Percentiles rank a stretch among this genome's conserved stretches.
phyloP scores from a whole-genome alignment of 805 yeast species.

The Hemisphaericaspora nanyangensis region DNA sequence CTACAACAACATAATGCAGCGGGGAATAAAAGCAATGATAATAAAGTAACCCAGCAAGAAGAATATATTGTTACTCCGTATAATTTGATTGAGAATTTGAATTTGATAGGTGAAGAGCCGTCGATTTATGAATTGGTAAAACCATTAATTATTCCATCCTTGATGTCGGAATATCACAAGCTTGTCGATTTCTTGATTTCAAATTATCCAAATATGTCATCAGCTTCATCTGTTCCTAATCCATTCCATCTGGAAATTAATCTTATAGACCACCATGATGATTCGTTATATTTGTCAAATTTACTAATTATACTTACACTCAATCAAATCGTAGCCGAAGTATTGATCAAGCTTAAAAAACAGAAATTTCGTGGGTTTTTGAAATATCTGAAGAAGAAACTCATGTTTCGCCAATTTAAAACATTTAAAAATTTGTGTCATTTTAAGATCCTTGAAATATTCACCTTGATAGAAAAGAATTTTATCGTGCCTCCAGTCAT shows the following conservation, averaged over 20 bases:
- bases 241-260: conserved; percentile 12
- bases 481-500: conserved; percentile 12
- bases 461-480: conserved; percentile 16
- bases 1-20: no score
- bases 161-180: conserved; percentile 19
- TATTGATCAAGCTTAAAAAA: conserved; percentile 25
- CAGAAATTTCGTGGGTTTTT: conserved; percentile 19
- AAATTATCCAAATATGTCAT: conserved; percentile 12
- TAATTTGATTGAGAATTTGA: conserved; percentile 22
- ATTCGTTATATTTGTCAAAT: conserved; percentile 24
- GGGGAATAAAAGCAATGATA: neutral
- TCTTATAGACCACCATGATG: conserved; percentile 19
- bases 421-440: conserved; percentile 23
- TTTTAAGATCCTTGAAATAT: conserved; percentile 26
- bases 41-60: neutral
- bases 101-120: conserved; percentile 23
- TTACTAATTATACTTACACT: conserved; percentile 23
- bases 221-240: neutral
- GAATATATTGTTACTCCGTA: conserved; percentile 15
- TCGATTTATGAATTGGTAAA: conserved; percentile 21
- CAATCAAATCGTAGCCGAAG: conserved; percentile 25
- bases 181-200: conserved; percentile 19
- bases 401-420: conserved; percentile 16
- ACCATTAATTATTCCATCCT: conserved; percentile 25
- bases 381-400: conserved; percentile 13